Evolutionary conservation across 371 early-diverging fungal genomes (phyloP).

Genomic region (Saksenaea vasiformis): DNA sequence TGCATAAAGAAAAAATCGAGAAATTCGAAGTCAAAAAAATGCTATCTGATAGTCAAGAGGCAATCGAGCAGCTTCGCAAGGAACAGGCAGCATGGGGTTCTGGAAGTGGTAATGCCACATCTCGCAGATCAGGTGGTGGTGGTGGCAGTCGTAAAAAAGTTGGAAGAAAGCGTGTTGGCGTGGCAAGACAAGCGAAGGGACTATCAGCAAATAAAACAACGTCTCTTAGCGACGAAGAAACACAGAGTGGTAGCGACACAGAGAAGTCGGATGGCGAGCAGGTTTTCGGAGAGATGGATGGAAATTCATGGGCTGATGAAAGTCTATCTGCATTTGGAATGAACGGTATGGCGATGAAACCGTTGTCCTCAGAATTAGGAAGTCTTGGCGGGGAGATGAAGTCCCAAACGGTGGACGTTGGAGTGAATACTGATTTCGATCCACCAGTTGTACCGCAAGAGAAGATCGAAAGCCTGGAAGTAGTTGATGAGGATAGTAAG

Average conservation of each 20-base stretch:
- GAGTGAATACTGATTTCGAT: background rate
- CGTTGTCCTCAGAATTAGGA: background rate
- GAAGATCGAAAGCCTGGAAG: no score
- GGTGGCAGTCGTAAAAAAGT: background rate
- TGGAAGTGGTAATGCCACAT: background rate
- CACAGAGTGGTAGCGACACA: background rate
- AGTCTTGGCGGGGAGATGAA: background rate
- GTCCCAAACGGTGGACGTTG: background rate
- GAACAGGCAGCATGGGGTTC: slow-evolving; percentile 12
- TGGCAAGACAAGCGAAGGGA: background rate
- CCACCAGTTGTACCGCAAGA: background rate
- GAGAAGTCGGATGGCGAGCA: background rate
- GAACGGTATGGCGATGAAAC: background rate
- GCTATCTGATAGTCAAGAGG: slow-evolving; percentile 50
- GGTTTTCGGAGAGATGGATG: background rate
- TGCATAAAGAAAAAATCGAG: slow-evolving; percentile 37
- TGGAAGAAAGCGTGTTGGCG: background rate
- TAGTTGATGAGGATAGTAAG: background rate
- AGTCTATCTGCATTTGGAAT: background rate
- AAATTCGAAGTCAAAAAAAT: slow-evolving; percentile 45
- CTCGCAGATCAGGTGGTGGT: background rate
- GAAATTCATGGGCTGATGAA: background rate
- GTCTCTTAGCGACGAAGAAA: background rate
- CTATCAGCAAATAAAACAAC: background rate
- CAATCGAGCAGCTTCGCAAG: slow-evolving; percentile 42